Conservation (phyloP, 1,139 yeast species). For the Yamadazyma songkhlaensis region DNA sequence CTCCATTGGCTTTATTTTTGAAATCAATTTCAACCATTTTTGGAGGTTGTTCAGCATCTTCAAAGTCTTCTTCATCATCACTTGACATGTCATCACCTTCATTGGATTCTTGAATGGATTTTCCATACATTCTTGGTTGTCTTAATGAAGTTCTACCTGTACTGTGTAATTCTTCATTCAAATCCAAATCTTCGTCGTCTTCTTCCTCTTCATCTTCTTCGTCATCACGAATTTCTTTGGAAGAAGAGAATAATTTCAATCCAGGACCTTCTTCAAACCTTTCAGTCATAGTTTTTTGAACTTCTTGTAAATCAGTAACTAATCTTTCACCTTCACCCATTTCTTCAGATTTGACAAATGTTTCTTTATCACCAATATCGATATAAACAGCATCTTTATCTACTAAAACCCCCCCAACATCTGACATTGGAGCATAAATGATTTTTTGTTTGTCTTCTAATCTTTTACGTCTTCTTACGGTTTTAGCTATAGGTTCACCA, state of each 20-base stretch:
- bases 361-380: conserved; percentile 68
- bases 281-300: conserved; percentile 61
- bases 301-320: conserved; percentile 77
- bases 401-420: conserved; percentile 94
- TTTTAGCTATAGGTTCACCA: conserved; percentile 54
- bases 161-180: conserved; percentile 22
- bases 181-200: conserved; percentile 33
- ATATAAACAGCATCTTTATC: conserved; percentile 97
- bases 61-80: conserved; percentile 37
- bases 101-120: conserved; percentile 47
- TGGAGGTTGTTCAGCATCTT: conserved; percentile 34
- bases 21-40: conserved; percentile 52
- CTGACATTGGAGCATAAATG: conserved; percentile 98
- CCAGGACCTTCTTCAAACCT: conserved; percentile 65
- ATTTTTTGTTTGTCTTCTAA: conserved; percentile 92
- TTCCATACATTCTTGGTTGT: conserved; percentile 58
- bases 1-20: conserved; percentile 37
- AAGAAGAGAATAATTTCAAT: conserved; percentile 64
- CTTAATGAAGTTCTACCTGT: conserved; percentile 62
- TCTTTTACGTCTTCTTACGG: conserved; percentile 75
- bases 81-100: conserved; percentile 43
- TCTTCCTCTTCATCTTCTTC: conserved; percentile 32
- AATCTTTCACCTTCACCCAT: conserved; percentile 79
- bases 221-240: conserved; percentile 40
- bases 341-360: conserved; percentile 58